Evolutionary conservation across 2,329 filamentous ascomycete genomes (phyloP), one percentile per base, ranked within the genome.

Genomic region (Trichoderma koningiopsis): DNA sequence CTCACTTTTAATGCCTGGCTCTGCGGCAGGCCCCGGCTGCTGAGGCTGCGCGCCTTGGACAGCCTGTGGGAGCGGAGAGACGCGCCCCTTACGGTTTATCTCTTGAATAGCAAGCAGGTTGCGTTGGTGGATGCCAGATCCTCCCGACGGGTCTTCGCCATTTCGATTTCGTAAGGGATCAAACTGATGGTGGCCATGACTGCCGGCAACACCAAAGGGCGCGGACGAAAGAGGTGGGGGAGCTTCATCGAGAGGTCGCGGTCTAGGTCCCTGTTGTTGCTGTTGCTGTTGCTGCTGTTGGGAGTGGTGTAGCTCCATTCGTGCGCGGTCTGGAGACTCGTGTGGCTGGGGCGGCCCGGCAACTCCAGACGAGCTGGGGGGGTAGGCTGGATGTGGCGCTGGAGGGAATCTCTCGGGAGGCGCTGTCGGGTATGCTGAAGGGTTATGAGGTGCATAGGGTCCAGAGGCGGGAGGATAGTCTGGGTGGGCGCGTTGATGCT

Each of bases 1-100:
- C 78, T 97, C 95, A 77, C 90, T 96, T 84, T 97, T 97, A 76
- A 97, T 97, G 55, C 92, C 92, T 13, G 93, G 92, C 78, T 97
- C 94, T 19, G 91, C 92, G 16, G 89, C 88, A 6, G 93, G 92
- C 4, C 92, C 92, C 65, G 92, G 87, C 49, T 92, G 87, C 74
- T 94, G 92, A 19, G 91, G 89, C 78, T 97, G 94, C 1, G 92
- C 94, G 27, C 95, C 95, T 77, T 97, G 94, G 0, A 97, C 94
- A 27, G 95, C 94, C 79, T 97, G 95, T 0, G 95, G 95, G 19
- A 97, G 83, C 1, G 95, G 95, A 10, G 95, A 97, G 49, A 93
- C 86, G 60, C 94, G 90, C 1, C 94, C 94, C 72, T 91, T 92
- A 65, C 93, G 89, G 76, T 93, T 94, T 70, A 91, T 90, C 69